A percentile compares a stretch with the other conserved stretches of the same genome.
Conservation (phyloP, 805 yeast genomes). For the Danielozyma ontarioensis region DNA sequence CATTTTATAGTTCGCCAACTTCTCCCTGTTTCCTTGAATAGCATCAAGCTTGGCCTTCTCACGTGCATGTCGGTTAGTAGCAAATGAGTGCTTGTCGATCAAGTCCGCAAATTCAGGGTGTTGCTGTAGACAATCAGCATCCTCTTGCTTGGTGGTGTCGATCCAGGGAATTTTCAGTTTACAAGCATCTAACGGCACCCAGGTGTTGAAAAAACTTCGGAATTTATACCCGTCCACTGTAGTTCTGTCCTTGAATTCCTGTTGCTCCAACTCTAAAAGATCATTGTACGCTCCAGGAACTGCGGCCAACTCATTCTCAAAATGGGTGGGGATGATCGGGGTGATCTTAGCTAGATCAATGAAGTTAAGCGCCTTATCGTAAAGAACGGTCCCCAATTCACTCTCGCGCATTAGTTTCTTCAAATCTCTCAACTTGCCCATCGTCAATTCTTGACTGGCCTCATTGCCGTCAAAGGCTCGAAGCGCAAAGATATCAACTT, state of each 20-base stretch:
- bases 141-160: background rate
- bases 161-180: background rate
- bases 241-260: background rate
- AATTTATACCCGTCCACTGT: background rate
- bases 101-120: background rate
- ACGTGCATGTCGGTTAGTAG: background rate
- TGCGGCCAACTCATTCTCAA: slow-evolving; percentile 1
- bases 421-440: slow-evolving; percentile 3
- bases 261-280: background rate
- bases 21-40: background rate
- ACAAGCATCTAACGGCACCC: background rate
- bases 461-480: slow-evolving; percentile 1
- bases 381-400: background rate
- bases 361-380: background rate
- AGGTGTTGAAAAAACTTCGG: background rate
- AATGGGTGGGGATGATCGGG: slow-evolving; percentile 1
- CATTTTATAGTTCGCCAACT: background rate
- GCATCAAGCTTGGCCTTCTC: background rate
- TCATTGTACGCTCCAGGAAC: slow-evolving; percentile 1
- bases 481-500: slow-evolving; percentile 13
- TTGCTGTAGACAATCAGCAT: background rate
- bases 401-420: background rate
- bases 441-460: slow-evolving; percentile 7
- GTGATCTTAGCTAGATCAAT: background rate
- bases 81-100: background rate